Evolutionary conservation across 768 basidiomycete genomes (phyloP), one percentile per base, ranked within the genome.

Genomic region (Cyclocybe cylindracea): DNA sequence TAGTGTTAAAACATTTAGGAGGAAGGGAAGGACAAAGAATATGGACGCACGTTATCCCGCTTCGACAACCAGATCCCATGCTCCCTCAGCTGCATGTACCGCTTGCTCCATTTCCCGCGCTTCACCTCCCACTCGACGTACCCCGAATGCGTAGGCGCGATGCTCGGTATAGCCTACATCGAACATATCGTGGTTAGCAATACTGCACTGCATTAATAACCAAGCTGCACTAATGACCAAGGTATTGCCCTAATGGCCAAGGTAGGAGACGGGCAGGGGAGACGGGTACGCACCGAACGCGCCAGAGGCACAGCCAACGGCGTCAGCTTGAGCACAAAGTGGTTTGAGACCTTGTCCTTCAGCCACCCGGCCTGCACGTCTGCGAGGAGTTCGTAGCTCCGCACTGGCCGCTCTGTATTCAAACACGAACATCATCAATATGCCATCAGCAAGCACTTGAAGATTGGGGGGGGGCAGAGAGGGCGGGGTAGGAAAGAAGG

Each of bases 51-150:
- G 64, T 83, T 87, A 48, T 97, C 93, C 13, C 90, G 87, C 70
- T 98, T 98, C 31, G 91, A 87, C 36, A 96, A 65, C 80, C 86
- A 96, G 48, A 98, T 64, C 53, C 83, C 82, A 57, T 95, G 91
- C 61, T 95, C 93, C 43, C 91, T 79, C 19, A 97, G 79, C 61
- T 87, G 84, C 64, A 99, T 75, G 84, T 87, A 95, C 33, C 93
- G 82, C 70, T 98, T 98, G 50, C 77, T 87, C 97, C 96, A 99
- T 69, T 97, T 97, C 34, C 94, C 94, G 53, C 87, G 83, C 71
- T 96, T 98, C 40, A 75, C 77, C 73, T 96, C 92, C 81, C 86
- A 90, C 66, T 98, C 91, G 19, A 98, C 84, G 61, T 85, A 94
- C 5, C 87, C 75, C 35, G 74, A 72, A 61, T 74, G 68, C 16